A percentile compares a stretch with the other conserved stretches of the same genome.
Evolutionary conservation across 1,284 basidiomycete genomes (phyloP).

Genomic region (Porodaedalea pini): DNA sequence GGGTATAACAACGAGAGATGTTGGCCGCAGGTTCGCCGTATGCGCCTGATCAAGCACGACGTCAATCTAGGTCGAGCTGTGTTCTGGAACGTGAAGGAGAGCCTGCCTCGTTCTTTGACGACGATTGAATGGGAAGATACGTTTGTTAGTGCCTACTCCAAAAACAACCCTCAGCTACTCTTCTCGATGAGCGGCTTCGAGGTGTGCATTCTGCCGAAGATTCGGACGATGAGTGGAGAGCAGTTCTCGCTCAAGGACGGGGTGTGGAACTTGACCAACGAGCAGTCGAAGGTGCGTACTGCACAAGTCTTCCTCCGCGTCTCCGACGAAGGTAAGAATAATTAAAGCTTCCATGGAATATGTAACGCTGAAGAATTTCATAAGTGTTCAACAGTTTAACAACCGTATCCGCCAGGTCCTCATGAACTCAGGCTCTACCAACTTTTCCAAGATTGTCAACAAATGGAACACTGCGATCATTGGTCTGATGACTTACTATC

Average conservation of each 20-base stretch:
- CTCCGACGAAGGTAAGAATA: constrained; percentile 81
- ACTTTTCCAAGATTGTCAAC: too few species aligned
- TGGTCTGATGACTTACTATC: too few species aligned
- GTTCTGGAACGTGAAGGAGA: constrained; percentile 99
- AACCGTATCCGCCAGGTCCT: constrained; percentile 95
- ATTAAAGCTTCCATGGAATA: constrained; percentile 4
- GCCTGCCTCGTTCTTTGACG: constrained; percentile 90
- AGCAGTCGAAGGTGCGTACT: constrained; percentile 95
- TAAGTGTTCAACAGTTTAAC: constrained; percentile 92
- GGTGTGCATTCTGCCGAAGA: constrained; percentile 94
- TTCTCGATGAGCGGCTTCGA: constrained; percentile 99
- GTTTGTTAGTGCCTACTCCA: constrained; percentile 94
- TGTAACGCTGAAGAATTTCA: constrained; percentile 24
- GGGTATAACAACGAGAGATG: constrained; percentile 99
- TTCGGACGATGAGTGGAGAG: constrained; percentile 91
- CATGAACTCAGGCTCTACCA: too few species aligned
- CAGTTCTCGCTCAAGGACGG: constrained; percentile 96
- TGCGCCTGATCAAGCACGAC: constrained; percentile 99
- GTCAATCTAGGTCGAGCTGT: constrained; percentile 98
- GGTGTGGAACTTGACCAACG: constrained; percentile 96
- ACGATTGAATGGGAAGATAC: constrained; percentile 99
- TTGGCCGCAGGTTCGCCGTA: constrained; percentile 98
- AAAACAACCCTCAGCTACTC: constrained; percentile 95
- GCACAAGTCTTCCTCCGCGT: constrained; percentile 97
- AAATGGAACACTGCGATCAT: too few species aligned